Conservation (phyloP, 108 stramenopile genomes). For the Pseudonitzschia delicatissima region DNA sequence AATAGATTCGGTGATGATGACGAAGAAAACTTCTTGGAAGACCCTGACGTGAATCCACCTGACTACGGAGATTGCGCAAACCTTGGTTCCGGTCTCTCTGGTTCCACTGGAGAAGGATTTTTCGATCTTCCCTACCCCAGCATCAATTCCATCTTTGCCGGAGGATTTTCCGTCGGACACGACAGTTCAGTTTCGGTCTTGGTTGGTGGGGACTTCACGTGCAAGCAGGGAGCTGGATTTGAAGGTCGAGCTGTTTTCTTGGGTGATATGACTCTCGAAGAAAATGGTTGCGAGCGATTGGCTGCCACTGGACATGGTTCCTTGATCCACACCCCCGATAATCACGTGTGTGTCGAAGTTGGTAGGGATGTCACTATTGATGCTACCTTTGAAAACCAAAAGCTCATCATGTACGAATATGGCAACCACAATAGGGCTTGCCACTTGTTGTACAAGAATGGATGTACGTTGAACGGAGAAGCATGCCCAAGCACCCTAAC, state of each 20-base stretch:
- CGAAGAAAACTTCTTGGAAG: background rate
- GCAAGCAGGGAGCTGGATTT: conserved; percentile 7
- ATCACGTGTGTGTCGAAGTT: background rate
- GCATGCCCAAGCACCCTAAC: background rate
- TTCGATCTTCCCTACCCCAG: background rate
- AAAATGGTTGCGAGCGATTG: background rate
- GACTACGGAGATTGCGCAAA: conserved; percentile 14
- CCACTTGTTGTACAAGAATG: background rate
- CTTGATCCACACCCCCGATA: background rate
- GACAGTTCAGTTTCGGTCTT: conserved; percentile 5
- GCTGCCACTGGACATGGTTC: background rate
- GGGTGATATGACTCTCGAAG: background rate
- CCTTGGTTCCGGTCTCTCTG: conserved; percentile 9
- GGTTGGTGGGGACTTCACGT: conserved; percentile 11
- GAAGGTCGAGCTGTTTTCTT: conserved; percentile 10
- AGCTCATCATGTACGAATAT: conserved; percentile 8
- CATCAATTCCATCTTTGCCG: background rate
- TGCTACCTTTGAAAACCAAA: background rate
- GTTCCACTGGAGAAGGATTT: background rate
- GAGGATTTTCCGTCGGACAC: background rate
- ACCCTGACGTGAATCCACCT: background rate
- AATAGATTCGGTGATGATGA: background rate
- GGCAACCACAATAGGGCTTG: background rate
- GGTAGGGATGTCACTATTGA: background rate
- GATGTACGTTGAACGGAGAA: background rate